These are phyloP conservation scores for Leptodermis oblonga DNA, from an alignment of 257 asterid genomes.

Conservation along the genomic window DNA sequence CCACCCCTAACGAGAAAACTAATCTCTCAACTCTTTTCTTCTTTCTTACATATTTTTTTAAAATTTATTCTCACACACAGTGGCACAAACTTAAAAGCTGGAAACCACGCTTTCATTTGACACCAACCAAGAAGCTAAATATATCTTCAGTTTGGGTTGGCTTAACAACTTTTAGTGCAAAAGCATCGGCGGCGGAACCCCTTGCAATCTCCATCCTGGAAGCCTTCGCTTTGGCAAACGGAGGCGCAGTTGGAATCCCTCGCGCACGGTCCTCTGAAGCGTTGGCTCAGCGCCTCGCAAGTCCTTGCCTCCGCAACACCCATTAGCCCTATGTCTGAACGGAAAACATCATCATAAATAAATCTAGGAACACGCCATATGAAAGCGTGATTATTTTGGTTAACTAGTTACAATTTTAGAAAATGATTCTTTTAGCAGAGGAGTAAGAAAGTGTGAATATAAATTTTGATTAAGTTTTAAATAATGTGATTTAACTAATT, in stretches of 20 bases:
- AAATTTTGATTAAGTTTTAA: no score
- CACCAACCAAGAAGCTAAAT: no score
- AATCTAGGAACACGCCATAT: no score
- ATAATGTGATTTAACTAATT: no score
- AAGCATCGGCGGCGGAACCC: slow-evolving; percentile 77
- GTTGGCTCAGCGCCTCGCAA: slow-evolving; percentile 58
- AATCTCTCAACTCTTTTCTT: background rate
- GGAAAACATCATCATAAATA: background rate
- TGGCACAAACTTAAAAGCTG: no score
- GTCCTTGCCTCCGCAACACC: slow-evolving; percentile 54
- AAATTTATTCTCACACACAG: background rate
- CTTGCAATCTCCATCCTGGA: slow-evolving; percentile 60
- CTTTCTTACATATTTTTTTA: background rate
- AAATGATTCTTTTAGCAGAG: no score
- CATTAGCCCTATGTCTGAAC: slow-evolving; percentile 16
- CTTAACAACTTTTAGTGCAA: slow-evolving; percentile 52
- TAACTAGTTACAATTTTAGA: no score
- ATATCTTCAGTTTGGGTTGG: no score
- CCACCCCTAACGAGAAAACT: no score
- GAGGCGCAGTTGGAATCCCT: slow-evolving; percentile 45
- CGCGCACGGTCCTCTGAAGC: slow-evolving; percentile 48
- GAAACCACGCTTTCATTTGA: background rate
- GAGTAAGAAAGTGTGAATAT: no score
- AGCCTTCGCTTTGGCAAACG: slow-evolving; percentile 68
- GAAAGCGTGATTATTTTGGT: no score